Percentiles rank a stretch among this genome's conserved stretches.
These are phyloP conservation scores for Stygiomarasmius scandens DNA, from an alignment of 1,284 basidiomycete species.

Conservation along the genomic window DNA sequence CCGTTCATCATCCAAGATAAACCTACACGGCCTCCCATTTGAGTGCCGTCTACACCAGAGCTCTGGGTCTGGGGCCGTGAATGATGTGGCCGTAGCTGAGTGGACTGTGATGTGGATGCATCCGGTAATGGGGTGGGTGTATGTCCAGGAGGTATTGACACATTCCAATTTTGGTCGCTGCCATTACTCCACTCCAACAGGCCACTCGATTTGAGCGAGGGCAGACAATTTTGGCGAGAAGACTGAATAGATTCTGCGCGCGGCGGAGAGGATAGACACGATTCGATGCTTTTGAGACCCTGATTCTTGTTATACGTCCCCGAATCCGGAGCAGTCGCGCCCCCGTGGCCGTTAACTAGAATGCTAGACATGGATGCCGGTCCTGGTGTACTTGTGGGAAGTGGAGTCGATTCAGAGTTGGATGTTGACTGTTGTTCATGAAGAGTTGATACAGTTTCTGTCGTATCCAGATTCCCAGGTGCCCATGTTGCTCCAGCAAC, in stretches of 20 bases:
- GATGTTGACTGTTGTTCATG: neutral
- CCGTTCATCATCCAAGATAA: slow-evolving; percentile 16
- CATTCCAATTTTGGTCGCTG: neutral
- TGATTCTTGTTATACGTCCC: neutral
- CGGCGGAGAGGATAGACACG: neutral
- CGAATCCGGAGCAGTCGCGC: neutral
- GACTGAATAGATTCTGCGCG: too few species aligned
- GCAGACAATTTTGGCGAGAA: slow-evolving; percentile 44
- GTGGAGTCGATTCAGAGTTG: neutral
- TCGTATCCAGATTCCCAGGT: neutral
- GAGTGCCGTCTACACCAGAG: neutral
- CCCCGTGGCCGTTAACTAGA: neutral
- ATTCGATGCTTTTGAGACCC: neutral
- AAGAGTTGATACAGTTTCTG: neutral
- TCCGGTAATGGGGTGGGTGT: neutral
- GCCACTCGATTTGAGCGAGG: slow-evolving; percentile 73
- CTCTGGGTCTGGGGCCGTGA: too few species aligned
- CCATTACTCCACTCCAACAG: slow-evolving; percentile 50
- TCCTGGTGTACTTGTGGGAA: neutral
- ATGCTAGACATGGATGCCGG: neutral
- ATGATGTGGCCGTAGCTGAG: neutral
- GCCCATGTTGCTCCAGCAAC: slow-evolving; percentile 13
- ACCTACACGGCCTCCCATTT: slow-evolving; percentile 4
- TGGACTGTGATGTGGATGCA: neutral
- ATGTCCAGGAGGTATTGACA: neutral